Evolutionary conservation across 2,329 filamentous ascomycete genomes (phyloP).

Genomic region (Dactylellina drechsleri): DNA sequence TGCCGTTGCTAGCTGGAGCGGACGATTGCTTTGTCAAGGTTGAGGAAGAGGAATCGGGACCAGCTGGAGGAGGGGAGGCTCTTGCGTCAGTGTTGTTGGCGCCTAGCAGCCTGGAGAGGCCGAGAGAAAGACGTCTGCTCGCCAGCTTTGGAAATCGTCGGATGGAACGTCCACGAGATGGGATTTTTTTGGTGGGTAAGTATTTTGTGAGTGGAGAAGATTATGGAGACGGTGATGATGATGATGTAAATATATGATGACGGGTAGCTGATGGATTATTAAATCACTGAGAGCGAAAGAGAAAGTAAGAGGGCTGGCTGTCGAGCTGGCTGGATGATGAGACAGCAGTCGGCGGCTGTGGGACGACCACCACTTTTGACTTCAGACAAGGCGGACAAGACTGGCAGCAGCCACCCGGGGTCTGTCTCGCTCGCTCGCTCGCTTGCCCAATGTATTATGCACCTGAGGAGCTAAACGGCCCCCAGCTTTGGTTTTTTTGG

Average conservation of each 20-base stretch:
- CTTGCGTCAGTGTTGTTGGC: constrained; percentile 41
- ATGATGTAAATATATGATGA: background rate
- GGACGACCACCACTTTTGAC: constrained; percentile 13
- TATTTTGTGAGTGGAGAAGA: background rate
- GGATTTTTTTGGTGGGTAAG: background rate
- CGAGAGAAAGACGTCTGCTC: constrained; percentile 55
- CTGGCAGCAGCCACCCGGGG: background rate
- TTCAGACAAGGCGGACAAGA: background rate
- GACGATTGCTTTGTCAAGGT: constrained; percentile 24
- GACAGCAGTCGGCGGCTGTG: no score
- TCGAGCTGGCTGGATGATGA: background rate
- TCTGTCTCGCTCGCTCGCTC: constrained; percentile 23
- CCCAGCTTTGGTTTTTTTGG: no score
- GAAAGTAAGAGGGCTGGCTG: background rate
- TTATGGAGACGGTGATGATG: constrained; percentile 3
- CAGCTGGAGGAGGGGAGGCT: constrained; percentile 37
- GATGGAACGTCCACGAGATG: constrained; percentile 11
- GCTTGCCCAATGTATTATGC: constrained; percentile 14
- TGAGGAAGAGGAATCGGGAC: constrained; percentile 22
- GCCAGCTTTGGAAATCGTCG: constrained; percentile 46
- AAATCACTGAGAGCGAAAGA: background rate
- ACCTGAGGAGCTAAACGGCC: no score
- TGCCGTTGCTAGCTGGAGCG: constrained; percentile 19
- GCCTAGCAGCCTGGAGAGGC: constrained; percentile 54
- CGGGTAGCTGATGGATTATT: background rate